phyloP scores from a whole-genome alignment of 176 grass and related monocot species.

The Eleusine indica region DNA sequence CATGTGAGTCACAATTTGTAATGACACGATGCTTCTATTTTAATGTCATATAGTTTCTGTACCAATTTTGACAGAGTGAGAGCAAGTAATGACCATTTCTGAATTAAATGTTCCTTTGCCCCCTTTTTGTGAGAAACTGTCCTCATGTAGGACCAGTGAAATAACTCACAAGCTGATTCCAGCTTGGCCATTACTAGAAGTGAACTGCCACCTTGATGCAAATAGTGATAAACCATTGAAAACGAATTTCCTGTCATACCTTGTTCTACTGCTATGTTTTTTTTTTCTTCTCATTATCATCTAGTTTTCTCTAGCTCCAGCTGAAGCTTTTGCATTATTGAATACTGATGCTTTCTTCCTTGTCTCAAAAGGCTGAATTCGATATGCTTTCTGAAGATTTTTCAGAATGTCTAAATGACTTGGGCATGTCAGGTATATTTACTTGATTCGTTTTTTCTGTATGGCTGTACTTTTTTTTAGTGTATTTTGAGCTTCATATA shows the following conservation, averaged over 20 bases:
- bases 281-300: not conserved
- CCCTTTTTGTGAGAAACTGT: not conserved
- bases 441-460: conserved; percentile 20
- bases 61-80: not conserved
- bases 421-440: conserved; percentile 70
- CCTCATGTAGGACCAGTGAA: conserved; percentile 15
- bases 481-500: conserved; percentile 14
- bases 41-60: not conserved
- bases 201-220: conserved; percentile 3
- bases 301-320: not conserved
- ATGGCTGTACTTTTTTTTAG: not conserved
- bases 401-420: conserved; percentile 74
- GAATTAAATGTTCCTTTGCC: not conserved
- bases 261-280: not conserved
- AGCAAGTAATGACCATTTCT: not conserved
- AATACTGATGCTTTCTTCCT: conserved; percentile 34
- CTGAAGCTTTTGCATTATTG: not conserved
- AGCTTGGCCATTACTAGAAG: not conserved
- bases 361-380: conserved; percentile 73
- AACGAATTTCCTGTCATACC: conserved; percentile 20
- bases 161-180: conserved; percentile 16
- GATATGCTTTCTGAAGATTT: conserved; percentile 88
- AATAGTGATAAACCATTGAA: not conserved
- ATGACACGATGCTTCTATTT: not conserved
- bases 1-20: not conserved